A percentile compares a stretch with the other conserved stretches of the same genome.
Conservation (phyloP, 768 basidiomycete species). For the Rhizopogon salebrosus region DNA sequence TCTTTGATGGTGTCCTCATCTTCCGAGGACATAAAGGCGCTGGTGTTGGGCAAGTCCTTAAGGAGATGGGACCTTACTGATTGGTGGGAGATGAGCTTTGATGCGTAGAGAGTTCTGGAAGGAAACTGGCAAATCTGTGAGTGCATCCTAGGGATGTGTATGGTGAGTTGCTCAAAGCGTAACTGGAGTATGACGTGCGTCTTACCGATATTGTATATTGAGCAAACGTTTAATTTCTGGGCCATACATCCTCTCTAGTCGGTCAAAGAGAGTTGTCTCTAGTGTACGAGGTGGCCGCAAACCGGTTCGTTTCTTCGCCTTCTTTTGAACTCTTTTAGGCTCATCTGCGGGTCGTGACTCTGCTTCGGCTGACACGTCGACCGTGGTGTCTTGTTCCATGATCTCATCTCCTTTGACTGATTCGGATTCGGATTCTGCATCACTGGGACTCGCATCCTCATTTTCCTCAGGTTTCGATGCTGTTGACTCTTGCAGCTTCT, state of each 20-base stretch:
- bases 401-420: constrained; percentile 15
- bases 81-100: constrained; percentile 60
- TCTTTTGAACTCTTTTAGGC: constrained; percentile 8
- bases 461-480: constrained; percentile 2
- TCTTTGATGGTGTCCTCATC: constrained; percentile 71
- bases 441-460: not conserved
- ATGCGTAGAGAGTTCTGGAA: constrained; percentile 73
- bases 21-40: constrained; percentile 25
- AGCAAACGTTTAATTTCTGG: constrained; percentile 80
- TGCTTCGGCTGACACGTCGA: not conserved
- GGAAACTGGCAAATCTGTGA: constrained; percentile 81
- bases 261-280: constrained; percentile 88
- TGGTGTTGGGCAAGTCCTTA: constrained; percentile 56
- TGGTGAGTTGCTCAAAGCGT: not conserved
- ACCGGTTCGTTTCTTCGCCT: constrained; percentile 5
- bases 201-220: constrained; percentile 81
- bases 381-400: constrained; percentile 14
- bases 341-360: not conserved
- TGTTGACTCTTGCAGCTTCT: not conserved
- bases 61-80: constrained; percentile 73
- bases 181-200: not conserved
- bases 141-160: constrained; percentile 64
- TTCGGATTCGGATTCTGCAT: constrained; percentile 12
- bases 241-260: constrained; percentile 88
- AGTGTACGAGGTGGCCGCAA: constrained; percentile 66